Evolutionary conservation across 352 stramenopile genomes (phyloP).

Genomic region (Aphanomyces cochlioides): DNA sequence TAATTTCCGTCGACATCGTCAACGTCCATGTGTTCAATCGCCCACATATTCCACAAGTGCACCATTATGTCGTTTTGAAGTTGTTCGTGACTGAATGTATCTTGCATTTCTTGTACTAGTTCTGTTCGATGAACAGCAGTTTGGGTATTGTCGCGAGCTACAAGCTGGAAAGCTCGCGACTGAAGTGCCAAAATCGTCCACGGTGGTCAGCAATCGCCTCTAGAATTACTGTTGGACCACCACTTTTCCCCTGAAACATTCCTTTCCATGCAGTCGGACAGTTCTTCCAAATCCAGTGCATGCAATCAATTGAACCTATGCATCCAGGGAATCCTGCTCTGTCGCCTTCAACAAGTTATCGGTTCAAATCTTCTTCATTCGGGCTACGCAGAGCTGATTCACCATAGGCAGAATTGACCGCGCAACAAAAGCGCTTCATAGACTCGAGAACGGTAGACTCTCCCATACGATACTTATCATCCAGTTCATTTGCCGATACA

Average conservation of each 20-base stretch:
- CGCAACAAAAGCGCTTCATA: neutral
- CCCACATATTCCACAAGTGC: too few relatives aligned
- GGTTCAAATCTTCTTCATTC: neutral
- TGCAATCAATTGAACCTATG: slow-evolving; percentile 1
- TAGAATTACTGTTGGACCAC: neutral
- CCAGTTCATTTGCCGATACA: neutral
- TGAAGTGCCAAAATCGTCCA: slow-evolving; percentile 31
- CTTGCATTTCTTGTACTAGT: too few relatives aligned
- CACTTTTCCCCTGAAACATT: neutral
- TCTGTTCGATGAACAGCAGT: too few relatives aligned
- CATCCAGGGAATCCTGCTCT: neutral
- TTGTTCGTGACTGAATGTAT: too few relatives aligned
- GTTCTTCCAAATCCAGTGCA: neutral
- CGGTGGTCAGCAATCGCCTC: slow-evolving; percentile 30
- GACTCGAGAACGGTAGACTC: neutral
- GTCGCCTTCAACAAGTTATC: neutral
- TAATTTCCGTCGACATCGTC: too few relatives aligned
- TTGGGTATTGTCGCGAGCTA: neutral
- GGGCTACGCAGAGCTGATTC: neutral
- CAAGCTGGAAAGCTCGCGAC: slow-evolving; percentile 25
- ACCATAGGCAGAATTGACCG: neutral
- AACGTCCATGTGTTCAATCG: too few relatives aligned
- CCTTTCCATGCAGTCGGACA: neutral
- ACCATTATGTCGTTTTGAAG: too few relatives aligned
- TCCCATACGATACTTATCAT: neutral